Conservation (phyloP, 768 basidiomycete species). For the Hirschioporus abietinus region DNA sequence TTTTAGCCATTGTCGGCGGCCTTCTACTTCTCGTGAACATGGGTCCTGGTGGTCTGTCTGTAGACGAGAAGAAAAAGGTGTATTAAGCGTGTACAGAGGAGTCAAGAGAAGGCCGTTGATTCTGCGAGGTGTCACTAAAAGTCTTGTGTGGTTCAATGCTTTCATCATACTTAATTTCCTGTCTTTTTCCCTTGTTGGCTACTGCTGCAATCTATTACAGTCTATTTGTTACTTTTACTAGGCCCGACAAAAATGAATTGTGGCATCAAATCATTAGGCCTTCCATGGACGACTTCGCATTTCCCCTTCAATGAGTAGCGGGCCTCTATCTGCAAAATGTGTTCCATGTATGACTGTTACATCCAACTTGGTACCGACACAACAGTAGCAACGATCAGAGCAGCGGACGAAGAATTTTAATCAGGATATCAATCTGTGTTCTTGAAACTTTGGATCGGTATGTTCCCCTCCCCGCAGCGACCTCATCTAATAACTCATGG, state of each 20-base stretch:
- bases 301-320: too few species aligned
- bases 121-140: not conserved
- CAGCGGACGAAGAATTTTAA: too few species aligned
- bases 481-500: too few species aligned
- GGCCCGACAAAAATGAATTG: not conserved
- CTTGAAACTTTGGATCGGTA: too few species aligned
- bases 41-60: constrained; percentile 95
- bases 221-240: not conserved
- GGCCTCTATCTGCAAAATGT: too few species aligned
- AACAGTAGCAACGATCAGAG: too few species aligned
- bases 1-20: constrained; percentile 87
- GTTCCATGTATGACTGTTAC: too few species aligned
- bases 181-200: not conserved
- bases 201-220: not conserved
- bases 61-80: constrained; percentile 99
- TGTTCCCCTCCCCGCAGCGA: too few species aligned
- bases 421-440: too few species aligned
- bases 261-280: not conserved
- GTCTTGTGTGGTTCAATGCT: constrained; percentile 1
- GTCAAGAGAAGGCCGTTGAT: not conserved
- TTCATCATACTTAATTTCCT: not conserved
- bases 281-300: too few species aligned
- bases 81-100: constrained; percentile 34
- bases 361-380: too few species aligned
- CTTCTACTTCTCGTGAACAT: constrained; percentile 97